phyloP scores from a whole-genome alignment of 495 filamentous ascomycete genomes.

The Cercophora scortea region DNA sequence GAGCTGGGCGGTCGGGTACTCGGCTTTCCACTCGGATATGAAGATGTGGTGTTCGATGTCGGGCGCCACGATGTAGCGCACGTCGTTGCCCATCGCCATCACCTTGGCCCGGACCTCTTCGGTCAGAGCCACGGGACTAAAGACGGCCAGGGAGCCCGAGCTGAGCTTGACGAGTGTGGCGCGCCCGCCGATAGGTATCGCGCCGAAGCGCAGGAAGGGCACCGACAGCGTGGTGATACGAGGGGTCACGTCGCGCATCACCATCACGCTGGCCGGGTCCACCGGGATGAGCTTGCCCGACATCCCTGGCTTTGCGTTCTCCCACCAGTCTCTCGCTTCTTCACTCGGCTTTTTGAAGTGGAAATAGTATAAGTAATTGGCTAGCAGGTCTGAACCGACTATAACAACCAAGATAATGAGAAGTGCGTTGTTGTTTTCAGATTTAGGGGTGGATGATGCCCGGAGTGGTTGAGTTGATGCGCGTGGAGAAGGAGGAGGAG shows the following conservation, averaged over 20 bases:
- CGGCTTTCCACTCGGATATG: conserved; percentile 71
- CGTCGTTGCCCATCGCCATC: conserved; percentile 55
- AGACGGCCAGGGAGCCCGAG: conserved; percentile 74
- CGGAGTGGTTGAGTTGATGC: too few relatives aligned
- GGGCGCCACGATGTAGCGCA: conserved; percentile 76
- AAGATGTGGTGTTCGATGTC: conserved; percentile 94
- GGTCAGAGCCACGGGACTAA: conserved; percentile 82
- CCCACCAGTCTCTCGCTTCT: too few relatives aligned
- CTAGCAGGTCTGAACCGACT: too few relatives aligned
- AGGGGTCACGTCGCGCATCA: conserved; percentile 74
- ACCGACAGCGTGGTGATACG: conserved; percentile 74
- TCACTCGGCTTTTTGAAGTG: too few relatives aligned
- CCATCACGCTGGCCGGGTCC: conserved; percentile 75
- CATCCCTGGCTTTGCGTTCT: too few relatives aligned
- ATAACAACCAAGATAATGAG: too few relatives aligned
- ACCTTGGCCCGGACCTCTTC: conserved; percentile 64
- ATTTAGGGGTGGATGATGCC: too few relatives aligned
- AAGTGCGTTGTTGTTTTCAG: too few relatives aligned
- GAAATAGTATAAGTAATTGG: too few relatives aligned
- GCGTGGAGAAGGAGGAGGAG: too few relatives aligned
- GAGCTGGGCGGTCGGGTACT: conserved; percentile 68
- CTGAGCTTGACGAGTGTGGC: conserved; percentile 78
- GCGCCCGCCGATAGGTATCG: conserved; percentile 74
- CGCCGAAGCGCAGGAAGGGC: conserved; percentile 78
- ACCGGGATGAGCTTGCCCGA: conserved; percentile 37